Conservation (phyloP, 768 basidiomycete species). For the Mycena kentingensis region DNA sequence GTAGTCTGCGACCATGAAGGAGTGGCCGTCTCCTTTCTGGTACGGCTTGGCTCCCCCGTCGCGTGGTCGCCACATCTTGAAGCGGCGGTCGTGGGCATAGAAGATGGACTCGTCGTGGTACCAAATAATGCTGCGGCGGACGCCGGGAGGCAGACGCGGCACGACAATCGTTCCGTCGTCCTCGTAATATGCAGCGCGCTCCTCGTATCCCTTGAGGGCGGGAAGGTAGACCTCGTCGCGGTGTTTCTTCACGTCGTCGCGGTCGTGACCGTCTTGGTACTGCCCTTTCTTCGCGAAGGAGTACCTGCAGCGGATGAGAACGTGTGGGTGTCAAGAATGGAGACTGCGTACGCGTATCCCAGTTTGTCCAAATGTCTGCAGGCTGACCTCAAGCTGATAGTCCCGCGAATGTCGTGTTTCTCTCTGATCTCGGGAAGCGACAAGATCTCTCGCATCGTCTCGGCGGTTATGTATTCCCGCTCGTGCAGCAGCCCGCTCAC, state of each 20-base stretch:
- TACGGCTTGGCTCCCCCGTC: slow-evolving; percentile 15
- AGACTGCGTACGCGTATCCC: too few species aligned
- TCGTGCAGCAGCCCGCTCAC: too few species aligned
- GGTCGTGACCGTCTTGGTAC: too few species aligned
- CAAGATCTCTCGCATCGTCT: too few species aligned
- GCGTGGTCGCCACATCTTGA: slow-evolving; percentile 18
- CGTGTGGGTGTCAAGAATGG: too few species aligned
- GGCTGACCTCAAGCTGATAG: too few species aligned
- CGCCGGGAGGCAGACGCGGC: neutral
- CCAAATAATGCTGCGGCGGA: slow-evolving; percentile 19
- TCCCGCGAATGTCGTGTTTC: too few species aligned
- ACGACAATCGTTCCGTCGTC: neutral
- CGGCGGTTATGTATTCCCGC: too few species aligned
- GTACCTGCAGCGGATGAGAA: too few species aligned
- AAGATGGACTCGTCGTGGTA: slow-evolving; percentile 32
- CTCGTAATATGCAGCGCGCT: neutral
- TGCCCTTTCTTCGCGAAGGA: too few species aligned
- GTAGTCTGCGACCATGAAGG: slow-evolving; percentile 32
- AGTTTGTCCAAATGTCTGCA: too few species aligned
- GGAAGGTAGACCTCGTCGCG: slow-evolving; percentile 24
- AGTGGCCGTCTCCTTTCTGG: slow-evolving; percentile 28
- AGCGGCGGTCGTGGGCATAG: slow-evolving; percentile 26
- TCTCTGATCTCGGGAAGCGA: slow-evolving; percentile 21
- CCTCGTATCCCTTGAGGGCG: neutral
- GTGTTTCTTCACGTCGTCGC: too few species aligned